phyloP scores from a whole-genome alignment of 768 basidiomycete genomes.

The Dacryopinax primogenitus region DNA sequence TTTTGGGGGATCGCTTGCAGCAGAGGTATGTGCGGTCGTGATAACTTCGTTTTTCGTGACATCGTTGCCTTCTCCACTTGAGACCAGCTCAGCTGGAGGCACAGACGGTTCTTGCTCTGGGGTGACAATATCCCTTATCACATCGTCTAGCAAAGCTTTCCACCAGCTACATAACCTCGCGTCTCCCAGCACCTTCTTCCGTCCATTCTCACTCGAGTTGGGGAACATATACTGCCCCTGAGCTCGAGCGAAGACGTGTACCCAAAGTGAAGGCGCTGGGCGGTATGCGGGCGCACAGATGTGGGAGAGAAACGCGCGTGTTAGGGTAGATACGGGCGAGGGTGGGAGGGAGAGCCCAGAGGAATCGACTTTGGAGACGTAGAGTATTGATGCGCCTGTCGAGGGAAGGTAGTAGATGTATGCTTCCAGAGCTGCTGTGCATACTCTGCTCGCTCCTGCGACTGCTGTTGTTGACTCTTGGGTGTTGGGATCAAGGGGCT shows the following conservation, averaged over 20 bases:
- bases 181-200: constrained; percentile 67
- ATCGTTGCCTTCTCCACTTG: not conserved
- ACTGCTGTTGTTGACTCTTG: constrained; percentile 22
- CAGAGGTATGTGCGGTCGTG: not conserved
- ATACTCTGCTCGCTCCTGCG: constrained; percentile 23
- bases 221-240: constrained; percentile 92
- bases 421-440: constrained; percentile 51
- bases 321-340: constrained; percentile 57
- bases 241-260: constrained; percentile 82
- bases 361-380: constrained; percentile 89
- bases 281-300: constrained; percentile 41
- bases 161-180: constrained; percentile 83
- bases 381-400: constrained; percentile 59
- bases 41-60: not conserved
- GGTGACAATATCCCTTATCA: constrained; percentile 33
- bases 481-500: constrained; percentile 17
- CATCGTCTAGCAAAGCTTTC: constrained; percentile 57
- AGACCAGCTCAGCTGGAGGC: not conserved
- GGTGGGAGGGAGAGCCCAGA: constrained; percentile 58
- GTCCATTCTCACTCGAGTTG: constrained; percentile 55
- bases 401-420: constrained; percentile 59
- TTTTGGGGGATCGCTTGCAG: not conserved
- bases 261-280: constrained; percentile 52
- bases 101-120: constrained; percentile 21
- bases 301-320: constrained; percentile 45